These are phyloP conservation scores for Edaphochlamys debaryana DNA, from an alignment of 139 green algal genomes.

Conservation along the genomic window DNA sequence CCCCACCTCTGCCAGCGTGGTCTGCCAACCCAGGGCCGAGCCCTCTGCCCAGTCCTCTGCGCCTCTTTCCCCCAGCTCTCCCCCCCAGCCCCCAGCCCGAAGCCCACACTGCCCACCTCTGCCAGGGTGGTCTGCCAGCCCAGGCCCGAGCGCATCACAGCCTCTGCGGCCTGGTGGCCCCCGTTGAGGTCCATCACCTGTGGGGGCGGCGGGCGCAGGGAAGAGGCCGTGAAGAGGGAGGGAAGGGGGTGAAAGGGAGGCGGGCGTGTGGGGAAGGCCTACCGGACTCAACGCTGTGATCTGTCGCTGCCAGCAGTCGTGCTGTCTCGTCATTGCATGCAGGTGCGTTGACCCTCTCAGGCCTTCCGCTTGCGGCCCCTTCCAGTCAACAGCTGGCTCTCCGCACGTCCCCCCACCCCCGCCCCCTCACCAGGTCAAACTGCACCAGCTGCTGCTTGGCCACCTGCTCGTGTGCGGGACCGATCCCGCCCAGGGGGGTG, in stretches of 20 bases:
- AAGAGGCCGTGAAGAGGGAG: not conserved
- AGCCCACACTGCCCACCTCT: not conserved
- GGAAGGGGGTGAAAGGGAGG: not conserved
- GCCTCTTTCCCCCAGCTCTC: too few species aligned
- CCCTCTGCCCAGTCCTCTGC: too few species aligned
- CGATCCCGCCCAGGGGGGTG: not conserved
- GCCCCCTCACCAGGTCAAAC: not conserved
- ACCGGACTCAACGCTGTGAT: too few species aligned
- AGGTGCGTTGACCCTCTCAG: too few species aligned
- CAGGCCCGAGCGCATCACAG: conserved; percentile 23
- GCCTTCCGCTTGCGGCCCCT: too few species aligned
- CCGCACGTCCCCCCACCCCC: not conserved
- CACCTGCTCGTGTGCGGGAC: not conserved
- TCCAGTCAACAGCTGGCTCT: not conserved
- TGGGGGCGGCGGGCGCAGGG: not conserved
- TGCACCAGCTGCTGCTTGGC: conserved; percentile 8
- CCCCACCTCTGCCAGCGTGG: too few species aligned
- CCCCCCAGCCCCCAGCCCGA: too few species aligned
- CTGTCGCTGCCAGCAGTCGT: too few species aligned
- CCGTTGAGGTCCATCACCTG: conserved; percentile 13
- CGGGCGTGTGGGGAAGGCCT: too few species aligned
- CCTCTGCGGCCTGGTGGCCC: not conserved
- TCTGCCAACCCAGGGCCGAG: too few species aligned
- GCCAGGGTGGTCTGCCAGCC: conserved; percentile 19
- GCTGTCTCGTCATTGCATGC: too few species aligned